Percentiles rank a stretch among this genome's conserved stretches.
Evolutionary conservation across 208 protist genomes (phyloP).

Genomic region (Leishmania amazonensis): DNA sequence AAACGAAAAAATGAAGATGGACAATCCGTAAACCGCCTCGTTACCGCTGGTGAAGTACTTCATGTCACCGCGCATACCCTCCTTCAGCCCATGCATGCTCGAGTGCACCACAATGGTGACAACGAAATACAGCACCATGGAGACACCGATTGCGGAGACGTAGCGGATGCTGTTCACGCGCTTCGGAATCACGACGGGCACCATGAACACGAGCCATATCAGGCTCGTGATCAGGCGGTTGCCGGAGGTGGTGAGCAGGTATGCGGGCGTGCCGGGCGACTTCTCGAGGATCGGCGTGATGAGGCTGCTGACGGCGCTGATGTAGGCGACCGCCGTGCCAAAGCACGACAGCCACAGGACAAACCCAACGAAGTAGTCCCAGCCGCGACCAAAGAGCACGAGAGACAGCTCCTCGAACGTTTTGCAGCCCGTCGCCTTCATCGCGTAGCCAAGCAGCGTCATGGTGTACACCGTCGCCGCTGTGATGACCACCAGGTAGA

Average conservation of each 20-base stretch:
- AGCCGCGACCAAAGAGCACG: slow-evolving; percentile 46
- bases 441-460: slow-evolving; percentile 49
- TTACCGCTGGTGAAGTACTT: slow-evolving; percentile 52
- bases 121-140: slow-evolving; percentile 79
- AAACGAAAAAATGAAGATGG: slow-evolving; percentile 79
- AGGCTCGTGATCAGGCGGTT: slow-evolving; percentile 40
- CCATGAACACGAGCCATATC: slow-evolving; percentile 63
- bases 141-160: slow-evolving; percentile 62
- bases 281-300: slow-evolving; percentile 52
- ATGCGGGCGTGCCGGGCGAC: slow-evolving; percentile 38
- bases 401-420: slow-evolving; percentile 62
- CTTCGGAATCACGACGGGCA: slow-evolving; percentile 75
- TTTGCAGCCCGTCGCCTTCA: slow-evolving; percentile 50
- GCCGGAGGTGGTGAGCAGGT: slow-evolving; percentile 39
- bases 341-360: slow-evolving; percentile 68
- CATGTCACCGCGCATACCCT: slow-evolving; percentile 41
- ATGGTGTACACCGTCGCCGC: slow-evolving; percentile 63
- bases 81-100: slow-evolving; percentile 37
- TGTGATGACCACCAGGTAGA: slow-evolving; percentile 62
- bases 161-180: slow-evolving; percentile 82
- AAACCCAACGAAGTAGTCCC: slow-evolving; percentile 72
- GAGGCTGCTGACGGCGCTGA: slow-evolving; percentile 67
- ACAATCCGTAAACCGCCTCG: slow-evolving; percentile 54
- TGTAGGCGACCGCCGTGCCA: slow-evolving; percentile 74
- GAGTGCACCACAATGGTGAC: slow-evolving; percentile 61